These are phyloP conservation scores for Cryptococcus sp. DNA, from an alignment of 1,284 basidiomycete genomes.

Conservation along the genomic window DNA sequence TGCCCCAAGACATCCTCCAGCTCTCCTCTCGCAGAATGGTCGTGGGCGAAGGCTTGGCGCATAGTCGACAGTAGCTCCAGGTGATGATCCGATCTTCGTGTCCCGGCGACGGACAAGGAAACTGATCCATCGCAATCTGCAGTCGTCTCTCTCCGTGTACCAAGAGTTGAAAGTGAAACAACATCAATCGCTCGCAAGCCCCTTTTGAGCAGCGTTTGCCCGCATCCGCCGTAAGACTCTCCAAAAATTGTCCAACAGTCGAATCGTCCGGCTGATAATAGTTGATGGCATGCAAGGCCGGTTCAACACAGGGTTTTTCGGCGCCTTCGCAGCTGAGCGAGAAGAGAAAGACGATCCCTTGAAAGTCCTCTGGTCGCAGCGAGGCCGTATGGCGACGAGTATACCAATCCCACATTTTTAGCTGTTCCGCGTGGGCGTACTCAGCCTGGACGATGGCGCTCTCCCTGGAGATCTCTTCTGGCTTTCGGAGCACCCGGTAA, in stretches of 20 bases:
- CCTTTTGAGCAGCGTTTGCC: conserved; percentile 69
- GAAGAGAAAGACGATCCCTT: conserved; percentile 59
- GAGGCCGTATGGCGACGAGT: conserved; percentile 72
- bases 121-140: conserved; percentile 79
- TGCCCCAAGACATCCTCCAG: conserved; percentile 54
- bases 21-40: conserved; percentile 88
- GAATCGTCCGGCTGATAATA: conserved; percentile 92
- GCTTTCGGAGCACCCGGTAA: conserved; percentile 36
- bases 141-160: conserved; percentile 83
- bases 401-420: conserved; percentile 89
- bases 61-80: conserved; percentile 84
- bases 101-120: conserved; percentile 47
- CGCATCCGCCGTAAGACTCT: conserved; percentile 63
- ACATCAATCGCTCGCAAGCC: conserved; percentile 71
- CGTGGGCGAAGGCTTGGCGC: conserved; percentile 75
- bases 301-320: conserved; percentile 50
- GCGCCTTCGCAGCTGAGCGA: conserved; percentile 43
- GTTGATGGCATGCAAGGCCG: conserved; percentile 61
- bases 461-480: conserved; percentile 58
- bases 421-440: conserved; percentile 74
- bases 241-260: conserved; percentile 88
- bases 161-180: conserved; percentile 80
- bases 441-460: conserved; percentile 65
- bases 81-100: conserved; percentile 72
- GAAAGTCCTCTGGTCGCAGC: conserved; percentile 87